Conservation (phyloP, 345 rosid species). For the Pelargonium nanum region DNA sequence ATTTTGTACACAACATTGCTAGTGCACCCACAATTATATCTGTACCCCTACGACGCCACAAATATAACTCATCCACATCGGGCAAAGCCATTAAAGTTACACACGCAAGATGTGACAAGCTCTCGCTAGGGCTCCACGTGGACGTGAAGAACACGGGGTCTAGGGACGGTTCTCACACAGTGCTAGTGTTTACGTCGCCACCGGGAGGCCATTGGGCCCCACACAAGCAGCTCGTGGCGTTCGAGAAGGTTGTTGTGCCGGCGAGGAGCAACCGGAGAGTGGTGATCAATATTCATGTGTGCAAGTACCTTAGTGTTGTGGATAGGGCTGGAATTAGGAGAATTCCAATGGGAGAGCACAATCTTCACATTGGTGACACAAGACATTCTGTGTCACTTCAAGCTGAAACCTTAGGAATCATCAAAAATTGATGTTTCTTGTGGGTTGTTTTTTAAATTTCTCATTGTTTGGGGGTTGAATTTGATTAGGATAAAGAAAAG, state of each 20-base stretch:
- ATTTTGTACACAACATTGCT: conserved; percentile 32
- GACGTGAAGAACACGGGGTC: conserved; percentile 61
- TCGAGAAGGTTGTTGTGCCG: conserved; percentile 50
- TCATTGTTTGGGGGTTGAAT: not conserved
- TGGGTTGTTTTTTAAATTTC: too few species aligned
- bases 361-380: conserved; percentile 51
- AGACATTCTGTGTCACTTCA: not conserved
- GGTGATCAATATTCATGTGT: conserved; percentile 43
- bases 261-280: conserved; percentile 45
- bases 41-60: conserved; percentile 24
- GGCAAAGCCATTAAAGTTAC: conserved; percentile 30
- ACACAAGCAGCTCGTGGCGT: conserved; percentile 54
- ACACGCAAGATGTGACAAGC: conserved; percentile 47
- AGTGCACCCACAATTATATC: conserved; percentile 36
- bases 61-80: conserved; percentile 23
- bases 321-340: conserved; percentile 73
- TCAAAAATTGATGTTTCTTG: not conserved
- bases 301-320: conserved; percentile 69
- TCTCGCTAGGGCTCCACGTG: conserved; percentile 33
- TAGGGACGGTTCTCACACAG: conserved; percentile 64
- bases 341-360: conserved; percentile 76
- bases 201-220: conserved; percentile 41
- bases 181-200: conserved; percentile 54
- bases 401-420: not conserved
- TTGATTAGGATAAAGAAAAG: not conserved